phyloP scores from a whole-genome alignment of 2,329 filamentous ascomycete genomes.

The Calcarisporium arbuscula region DNA sequence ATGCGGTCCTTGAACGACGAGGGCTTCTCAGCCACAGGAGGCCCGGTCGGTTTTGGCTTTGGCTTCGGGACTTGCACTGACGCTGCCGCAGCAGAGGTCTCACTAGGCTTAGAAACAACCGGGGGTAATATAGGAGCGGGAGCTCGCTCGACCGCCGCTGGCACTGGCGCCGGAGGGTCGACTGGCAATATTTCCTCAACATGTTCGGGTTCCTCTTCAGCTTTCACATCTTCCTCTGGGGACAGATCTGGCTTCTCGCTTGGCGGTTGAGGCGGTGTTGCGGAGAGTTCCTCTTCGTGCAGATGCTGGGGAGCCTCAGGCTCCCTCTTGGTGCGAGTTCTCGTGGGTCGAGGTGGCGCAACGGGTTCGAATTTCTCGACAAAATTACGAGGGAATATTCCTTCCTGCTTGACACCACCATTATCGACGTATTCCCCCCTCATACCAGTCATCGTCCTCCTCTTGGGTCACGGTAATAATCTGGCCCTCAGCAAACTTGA shows the following conservation, averaged over 20 bases:
- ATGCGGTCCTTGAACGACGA: constrained; percentile 88
- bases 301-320: constrained; percentile 26
- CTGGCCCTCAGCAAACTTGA: constrained; percentile 78
- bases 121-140: constrained; percentile 14
- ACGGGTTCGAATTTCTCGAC: constrained; percentile 93
- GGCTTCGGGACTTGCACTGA: constrained; percentile 14
- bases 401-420: constrained; percentile 66
- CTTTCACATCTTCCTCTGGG: constrained; percentile 25
- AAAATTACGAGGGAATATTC: constrained; percentile 94
- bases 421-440: constrained; percentile 79
- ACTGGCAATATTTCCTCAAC: constrained; percentile 25
- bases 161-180: constrained; percentile 22
- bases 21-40: constrained; percentile 70
- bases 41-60: constrained; percentile 45
- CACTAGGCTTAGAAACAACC: constrained; percentile 29
- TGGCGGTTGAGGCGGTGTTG: constrained; percentile 28
- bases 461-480: constrained; percentile 89
- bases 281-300: too few species aligned
- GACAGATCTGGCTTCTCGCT: constrained; percentile 18
- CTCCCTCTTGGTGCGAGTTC: constrained; percentile 62
- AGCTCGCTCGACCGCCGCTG: constrained; percentile 10
- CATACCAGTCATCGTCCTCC: constrained; percentile 92
- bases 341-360: constrained; percentile 77
- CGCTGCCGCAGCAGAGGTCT: constrained; percentile 33
- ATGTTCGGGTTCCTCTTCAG: constrained; percentile 26